phyloP scores from a whole-genome alignment of 768 basidiomycete genomes.

The Amylocystis lapponica region DNA sequence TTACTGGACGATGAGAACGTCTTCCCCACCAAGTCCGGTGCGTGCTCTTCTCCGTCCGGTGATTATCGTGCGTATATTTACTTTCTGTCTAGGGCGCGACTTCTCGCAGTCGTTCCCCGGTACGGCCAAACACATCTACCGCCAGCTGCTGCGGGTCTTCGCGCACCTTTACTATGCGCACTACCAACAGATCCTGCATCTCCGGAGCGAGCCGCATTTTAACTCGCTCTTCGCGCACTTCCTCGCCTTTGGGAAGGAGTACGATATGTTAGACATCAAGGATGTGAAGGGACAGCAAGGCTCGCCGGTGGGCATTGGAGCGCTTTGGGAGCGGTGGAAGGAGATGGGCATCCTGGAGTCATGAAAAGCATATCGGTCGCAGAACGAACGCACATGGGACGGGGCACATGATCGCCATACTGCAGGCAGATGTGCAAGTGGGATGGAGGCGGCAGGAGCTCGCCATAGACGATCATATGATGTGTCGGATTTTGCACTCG shows the following conservation, averaged over 20 bases:
- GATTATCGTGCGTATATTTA: not conserved
- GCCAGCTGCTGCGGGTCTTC: conserved; percentile 93
- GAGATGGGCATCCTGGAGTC: conserved; percentile 73
- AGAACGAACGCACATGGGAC: too few relatives aligned
- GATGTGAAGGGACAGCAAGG: conserved; percentile 73
- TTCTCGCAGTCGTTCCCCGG: conserved; percentile 87
- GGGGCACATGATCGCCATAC: too few relatives aligned
- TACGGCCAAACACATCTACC: conserved; percentile 90
- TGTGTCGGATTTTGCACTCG: too few relatives aligned
- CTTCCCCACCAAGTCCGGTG: conserved; percentile 95
- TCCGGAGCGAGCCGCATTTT: conserved; percentile 92
- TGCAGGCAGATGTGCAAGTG: not conserved
- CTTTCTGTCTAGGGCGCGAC: conserved; percentile 55
- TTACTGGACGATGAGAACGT: conserved; percentile 89
- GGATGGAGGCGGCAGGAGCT: not conserved
- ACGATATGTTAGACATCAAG: conserved; percentile 83
- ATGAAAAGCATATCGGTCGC: too few relatives aligned
- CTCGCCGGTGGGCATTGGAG: conserved; percentile 62
- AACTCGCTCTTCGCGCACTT: conserved; percentile 98
- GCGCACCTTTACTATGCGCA: conserved; percentile 97
- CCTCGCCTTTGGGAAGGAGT: conserved; percentile 91
- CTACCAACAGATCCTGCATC: conserved; percentile 84
- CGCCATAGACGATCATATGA: too few relatives aligned
- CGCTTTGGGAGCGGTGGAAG: conserved; percentile 86
- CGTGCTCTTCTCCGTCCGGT: conserved; percentile 18